A percentile compares a stretch with the other conserved stretches of the same genome.
phyloP scores from a whole-genome alignment of 305 asterid species.

The Fraxinus sp. region DNA sequence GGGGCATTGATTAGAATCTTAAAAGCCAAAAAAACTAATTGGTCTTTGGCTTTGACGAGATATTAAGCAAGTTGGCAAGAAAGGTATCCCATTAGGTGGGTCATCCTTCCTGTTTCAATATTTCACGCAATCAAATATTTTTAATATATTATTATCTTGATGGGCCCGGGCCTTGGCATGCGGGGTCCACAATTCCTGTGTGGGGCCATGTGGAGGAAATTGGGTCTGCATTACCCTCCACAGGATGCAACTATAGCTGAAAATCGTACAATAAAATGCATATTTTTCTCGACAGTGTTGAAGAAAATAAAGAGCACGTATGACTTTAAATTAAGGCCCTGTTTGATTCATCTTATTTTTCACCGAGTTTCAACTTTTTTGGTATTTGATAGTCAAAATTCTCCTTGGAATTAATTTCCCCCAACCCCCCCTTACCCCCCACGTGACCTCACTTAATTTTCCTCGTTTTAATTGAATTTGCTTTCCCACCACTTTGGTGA shows the following conservation, averaged over 20 bases:
- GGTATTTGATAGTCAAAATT: no score
- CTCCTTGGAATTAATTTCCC: no score
- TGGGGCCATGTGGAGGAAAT: no score
- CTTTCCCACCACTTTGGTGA: no score
- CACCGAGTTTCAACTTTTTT: no score
- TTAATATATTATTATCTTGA: not conserved
- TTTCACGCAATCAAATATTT: slow-evolving; percentile 26
- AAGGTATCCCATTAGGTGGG: slow-evolving; percentile 34
- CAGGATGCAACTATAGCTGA: not conserved
- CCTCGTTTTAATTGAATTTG: no score
- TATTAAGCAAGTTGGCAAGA: slow-evolving; percentile 27
- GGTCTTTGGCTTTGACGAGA: slow-evolving; percentile 7
- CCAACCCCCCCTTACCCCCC: no score
- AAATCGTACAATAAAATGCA: not conserved
- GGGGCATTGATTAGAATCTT: slow-evolving; percentile 29
- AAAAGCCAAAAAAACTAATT: not conserved
- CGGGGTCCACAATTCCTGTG: not conserved
- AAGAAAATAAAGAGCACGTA: no score
- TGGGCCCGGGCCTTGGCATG: not conserved
- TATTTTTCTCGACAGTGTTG: not conserved
- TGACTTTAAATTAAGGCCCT: no score
- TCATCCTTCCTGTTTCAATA: slow-evolving; percentile 15
- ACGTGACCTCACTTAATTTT: no score
- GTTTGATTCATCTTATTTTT: no score
- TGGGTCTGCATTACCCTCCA: not conserved